These are phyloP conservation scores for Euclidium syriacum DNA, from an alignment of 345 rosid species.

Conservation along the genomic window DNA sequence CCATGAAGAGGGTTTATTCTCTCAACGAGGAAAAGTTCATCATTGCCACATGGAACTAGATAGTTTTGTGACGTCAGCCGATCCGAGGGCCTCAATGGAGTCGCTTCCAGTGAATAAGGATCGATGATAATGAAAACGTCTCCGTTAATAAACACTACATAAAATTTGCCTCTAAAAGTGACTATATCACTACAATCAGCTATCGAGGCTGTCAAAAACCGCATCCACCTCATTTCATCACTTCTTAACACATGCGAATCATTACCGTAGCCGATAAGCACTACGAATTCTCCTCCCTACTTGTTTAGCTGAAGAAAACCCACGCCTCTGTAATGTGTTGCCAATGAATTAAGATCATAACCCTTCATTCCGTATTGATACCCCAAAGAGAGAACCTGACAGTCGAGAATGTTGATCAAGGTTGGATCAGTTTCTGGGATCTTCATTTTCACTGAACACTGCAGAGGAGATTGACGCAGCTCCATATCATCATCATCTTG, in stretches of 20 bases:
- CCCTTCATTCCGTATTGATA: not conserved
- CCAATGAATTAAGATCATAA: no score
- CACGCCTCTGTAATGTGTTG: not conserved
- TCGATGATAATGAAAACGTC: not conserved
- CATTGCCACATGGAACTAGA: not conserved
- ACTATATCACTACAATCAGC: not conserved
- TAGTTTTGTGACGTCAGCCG: no score
- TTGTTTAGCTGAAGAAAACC: not conserved
- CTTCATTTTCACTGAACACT: not conserved
- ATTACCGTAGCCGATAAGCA: not conserved
- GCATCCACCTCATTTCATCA: not conserved
- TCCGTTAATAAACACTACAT: not conserved
- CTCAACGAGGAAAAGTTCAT: constrained; percentile 6
- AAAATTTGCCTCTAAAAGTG: not conserved
- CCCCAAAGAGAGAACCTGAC: not conserved
- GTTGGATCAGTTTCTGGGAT: not conserved
- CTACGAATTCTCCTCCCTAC: no score
- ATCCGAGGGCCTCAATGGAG: not conserved
- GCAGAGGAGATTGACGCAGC: not conserved
- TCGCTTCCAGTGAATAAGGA: not conserved
- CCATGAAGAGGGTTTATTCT: not conserved
- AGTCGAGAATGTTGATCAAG: not conserved
- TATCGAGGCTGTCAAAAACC: not conserved
- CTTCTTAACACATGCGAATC: not conserved
- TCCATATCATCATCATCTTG: not conserved